phyloP scores from a whole-genome alignment of 768 basidiomycete genomes.

The Pisolithus albus region DNA sequence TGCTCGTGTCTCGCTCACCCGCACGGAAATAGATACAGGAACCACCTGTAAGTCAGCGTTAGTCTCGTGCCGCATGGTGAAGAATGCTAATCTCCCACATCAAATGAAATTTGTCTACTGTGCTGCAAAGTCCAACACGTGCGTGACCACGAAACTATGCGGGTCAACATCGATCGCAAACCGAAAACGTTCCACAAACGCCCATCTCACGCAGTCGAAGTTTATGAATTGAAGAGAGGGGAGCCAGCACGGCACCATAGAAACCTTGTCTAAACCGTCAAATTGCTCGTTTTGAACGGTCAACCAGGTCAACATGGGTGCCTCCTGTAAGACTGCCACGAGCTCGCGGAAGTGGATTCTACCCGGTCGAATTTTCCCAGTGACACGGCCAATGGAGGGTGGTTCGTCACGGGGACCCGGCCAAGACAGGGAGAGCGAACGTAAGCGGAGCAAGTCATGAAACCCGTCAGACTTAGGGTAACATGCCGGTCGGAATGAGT shows the following conservation, averaged over 20 bases:
- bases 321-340: not conserved
- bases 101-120: not conserved
- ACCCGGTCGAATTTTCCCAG: not conserved
- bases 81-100: not conserved
- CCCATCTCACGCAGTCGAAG: not conserved
- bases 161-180: not conserved
- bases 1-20: too few species aligned
- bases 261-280: not conserved
- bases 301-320: not conserved
- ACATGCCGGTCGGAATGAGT: not conserved
- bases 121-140: constrained; percentile 25
- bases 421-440: constrained; percentile 2
- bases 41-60: too few species aligned
- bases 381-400: not conserved
- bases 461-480: constrained; percentile 1
- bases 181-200: not conserved
- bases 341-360: not conserved
- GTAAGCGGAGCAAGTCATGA: not conserved
- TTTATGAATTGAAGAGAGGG: not conserved
- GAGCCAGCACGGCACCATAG: not conserved
- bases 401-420: not conserved
- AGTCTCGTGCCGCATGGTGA: too few species aligned
- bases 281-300: constrained; percentile 1
- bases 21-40: too few species aligned
- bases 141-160: not conserved